Base-by-base conservation (phyloP, 352 stramenopile genomes). In the Globisporangium sylvaticum region DNA sequence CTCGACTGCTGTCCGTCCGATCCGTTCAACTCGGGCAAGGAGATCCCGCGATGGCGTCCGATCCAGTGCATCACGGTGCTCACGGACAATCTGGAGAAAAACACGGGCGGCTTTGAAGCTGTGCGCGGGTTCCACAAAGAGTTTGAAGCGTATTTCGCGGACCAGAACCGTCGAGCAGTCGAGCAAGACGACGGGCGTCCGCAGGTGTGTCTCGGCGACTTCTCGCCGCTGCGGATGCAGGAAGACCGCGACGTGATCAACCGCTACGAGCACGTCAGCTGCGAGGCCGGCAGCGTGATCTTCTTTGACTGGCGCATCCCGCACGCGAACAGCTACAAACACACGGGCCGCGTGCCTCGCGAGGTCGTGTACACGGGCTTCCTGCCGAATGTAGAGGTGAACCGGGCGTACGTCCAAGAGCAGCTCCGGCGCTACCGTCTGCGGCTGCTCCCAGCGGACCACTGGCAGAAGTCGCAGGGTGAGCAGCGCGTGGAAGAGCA, bases 41-140 rank as follows among this genome's bases (percentile, higher is more conserved):
- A 84, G 32, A 80, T 74, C 9, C 88, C 87, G 7, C 83, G 88
- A 0, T 97, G 90, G 89, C 77, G 90, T 25, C 89, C 89, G 18
- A 96, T 97, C 70, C 88, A 97, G 73, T 93, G 87, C 69, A 94
- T 97, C 71, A 87, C 91, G 0, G 80, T 91, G 62, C 77, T 97
- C 20, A 96, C 88, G 0, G 73, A 74, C 76, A 92, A 90, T 62
- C 66, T 74, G 18, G 72, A 83, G 42, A 62, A 75, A 5, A 86
- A 91, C 64, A 94, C 87, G 0, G 88, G 89, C 32, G 90, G 89
- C 14, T 97, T 97, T 69, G 90, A 97, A 74, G 88, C 79, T 52
- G 88, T 93, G 0, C 79, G 74, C 1, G 89, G 89, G 10, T 97
- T 96, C 71, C 90, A 97, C 77, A 91, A 83, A 44, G 82, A 94